Percentiles rank a stretch among this genome's conserved stretches.
phyloP scores from a whole-genome alignment of 2,329 filamentous ascomycete species.

The Hypoxylon sp. region DNA sequence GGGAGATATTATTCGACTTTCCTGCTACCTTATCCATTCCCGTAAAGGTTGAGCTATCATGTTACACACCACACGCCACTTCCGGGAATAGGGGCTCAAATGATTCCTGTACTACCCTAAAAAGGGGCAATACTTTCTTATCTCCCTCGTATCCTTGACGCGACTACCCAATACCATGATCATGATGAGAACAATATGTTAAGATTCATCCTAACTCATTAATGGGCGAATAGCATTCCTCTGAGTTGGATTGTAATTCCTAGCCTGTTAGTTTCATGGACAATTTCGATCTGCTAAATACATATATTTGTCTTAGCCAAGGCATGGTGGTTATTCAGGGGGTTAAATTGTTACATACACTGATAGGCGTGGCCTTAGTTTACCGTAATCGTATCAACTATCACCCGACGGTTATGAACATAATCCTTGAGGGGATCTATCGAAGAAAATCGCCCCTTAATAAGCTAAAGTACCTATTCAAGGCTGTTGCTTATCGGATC shows the following conservation, averaged over 20 bases:
- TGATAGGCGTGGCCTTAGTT: not conserved
- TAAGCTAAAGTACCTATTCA: not conserved
- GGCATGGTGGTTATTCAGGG: not conserved
- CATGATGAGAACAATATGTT: not conserved
- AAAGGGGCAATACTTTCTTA: not conserved
- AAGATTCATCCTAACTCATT: too few species aligned
- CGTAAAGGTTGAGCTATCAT: not conserved
- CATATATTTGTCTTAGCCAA: not conserved
- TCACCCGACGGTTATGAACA: not conserved
- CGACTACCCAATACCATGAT: too few species aligned
- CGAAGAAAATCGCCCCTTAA: constrained; percentile 2
- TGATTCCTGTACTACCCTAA: not conserved
- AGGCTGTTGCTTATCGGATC: constrained; percentile 3
- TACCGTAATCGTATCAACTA: not conserved
- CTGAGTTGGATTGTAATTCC: not conserved
- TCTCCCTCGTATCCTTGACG: not conserved
- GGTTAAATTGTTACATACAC: not conserved
- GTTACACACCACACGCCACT: not conserved
- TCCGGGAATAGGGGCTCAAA: not conserved
- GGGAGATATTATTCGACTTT: too few species aligned
- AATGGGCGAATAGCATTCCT: not conserved
- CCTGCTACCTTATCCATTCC: too few species aligned
- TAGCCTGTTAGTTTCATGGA: not conserved
- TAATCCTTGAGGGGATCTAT: not conserved
- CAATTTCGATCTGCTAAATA: too few species aligned